Base-by-base conservation (phyloP, 1,139 yeast species). In the Candida frijolesensis region DNA sequence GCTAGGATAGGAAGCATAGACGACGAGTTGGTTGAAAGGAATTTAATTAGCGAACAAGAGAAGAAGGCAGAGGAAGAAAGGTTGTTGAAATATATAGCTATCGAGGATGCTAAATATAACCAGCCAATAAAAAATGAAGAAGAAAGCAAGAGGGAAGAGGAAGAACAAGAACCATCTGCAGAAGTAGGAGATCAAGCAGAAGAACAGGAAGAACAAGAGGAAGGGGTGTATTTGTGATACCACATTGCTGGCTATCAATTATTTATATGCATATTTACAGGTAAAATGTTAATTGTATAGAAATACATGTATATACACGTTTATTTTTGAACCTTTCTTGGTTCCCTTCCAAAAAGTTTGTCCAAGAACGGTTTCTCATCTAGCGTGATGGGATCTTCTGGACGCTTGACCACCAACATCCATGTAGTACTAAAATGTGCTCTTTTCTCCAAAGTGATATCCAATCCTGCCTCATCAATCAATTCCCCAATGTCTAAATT, bases 381-480 rank as follows among this genome's bases (percentile, higher is more conserved):
- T 41, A 64, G 51, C 29, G 62, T 64, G 40, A 74, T 73, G 4
- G 80, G 76, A 63, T 87, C 95, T 51, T 85, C 87, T 16, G 87
- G 86, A 57, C 80, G 75, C 68, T 88, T 88, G 45, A 91, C 86
- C 6, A 87, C 83, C 58, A 87, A 75, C 71, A 88, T 80, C 95
- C 95, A 88, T 4, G 97, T 90, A 2, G 98, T 88, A n/a, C 99
- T 98, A 55, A 94, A 78, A 71, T 94, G 97, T 25, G 84, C 85
- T 58, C 96, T 76, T 57, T 83, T 83, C 59, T 89, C 91, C 57
- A 83, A 84, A 1, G 92, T 89, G 40, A 94, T 79, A 58, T 89
- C 95, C 54, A 94, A 76, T 0, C 96, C 97, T 12, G 96, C 86
- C 54, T 83, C 84, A 61, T 88, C 92, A 30, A 94, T 78, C 48